Base-by-base conservation (phyloP, 1,284 basidiomycete genomes). In the Apiotrichum porosum region DNA sequence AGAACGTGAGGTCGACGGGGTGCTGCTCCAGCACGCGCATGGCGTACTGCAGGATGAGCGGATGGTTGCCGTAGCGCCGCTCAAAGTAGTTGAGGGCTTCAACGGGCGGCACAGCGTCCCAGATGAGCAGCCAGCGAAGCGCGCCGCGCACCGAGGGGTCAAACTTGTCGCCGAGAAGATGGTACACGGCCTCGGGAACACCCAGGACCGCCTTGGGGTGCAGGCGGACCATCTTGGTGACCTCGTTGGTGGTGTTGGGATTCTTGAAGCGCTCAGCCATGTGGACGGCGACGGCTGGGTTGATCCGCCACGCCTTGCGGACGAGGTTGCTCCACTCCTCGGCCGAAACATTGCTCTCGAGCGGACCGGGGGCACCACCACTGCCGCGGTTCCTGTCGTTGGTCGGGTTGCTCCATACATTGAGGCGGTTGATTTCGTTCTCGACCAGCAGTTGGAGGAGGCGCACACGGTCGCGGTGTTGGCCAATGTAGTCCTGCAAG, bases 21-120 rank as follows among this genome's bases (percentile, higher is more conserved):
- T 97, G 92, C 68, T 95, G 86, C 69, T 94, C 91, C 35, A 99
- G 77, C 1, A 93, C 89, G 40, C 93, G 83, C 77, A 98, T 92
- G 0, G 94, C 93, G 71, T 97, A 98, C 83, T 99, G 95, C 26
- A 98, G 75, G 32, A 97, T 75, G 33, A 91, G 70, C 0, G 93
- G 86, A 62, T 97, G 84, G 61, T 83, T 89, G 49, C 84, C 80
- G 70, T 85, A 92, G 45, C 83, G 81, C 33, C 81, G 83, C 68
- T 91, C 88, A 69, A 94, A 95, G 75, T 88, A 89, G 0, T 85
- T 85, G 50, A 85, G 81, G 2, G 90, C 91, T 13, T 86, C 78
- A 9, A 97, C 81, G 0, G 95, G 93, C 2, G 93, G 84, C 6
- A 94, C 85, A 22, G 91, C 82, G 1, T 84, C 83, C 91, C 92